Conservation (phyloP, 176 grass and related monocot genomes). For the Puccinellia tenuiflora region DNA sequence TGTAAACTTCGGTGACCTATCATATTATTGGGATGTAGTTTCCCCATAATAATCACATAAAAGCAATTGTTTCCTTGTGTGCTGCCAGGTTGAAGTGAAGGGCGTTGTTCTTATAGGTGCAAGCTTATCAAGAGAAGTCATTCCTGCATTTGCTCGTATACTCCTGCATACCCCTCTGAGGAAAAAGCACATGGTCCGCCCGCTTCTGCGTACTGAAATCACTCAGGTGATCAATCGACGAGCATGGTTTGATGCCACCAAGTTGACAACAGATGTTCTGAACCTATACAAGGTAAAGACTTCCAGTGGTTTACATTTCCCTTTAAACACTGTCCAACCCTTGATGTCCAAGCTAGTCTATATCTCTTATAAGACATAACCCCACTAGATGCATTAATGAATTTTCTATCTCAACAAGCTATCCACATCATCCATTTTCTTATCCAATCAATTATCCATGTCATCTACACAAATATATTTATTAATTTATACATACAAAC, state of each 20-base stretch:
- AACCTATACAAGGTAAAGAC: conserved; percentile 80
- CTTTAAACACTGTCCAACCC: background rate
- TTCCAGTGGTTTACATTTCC: background rate
- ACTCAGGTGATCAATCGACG: conserved; percentile 91
- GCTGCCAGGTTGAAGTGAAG: conserved; percentile 72
- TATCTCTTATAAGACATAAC: too few relatives aligned
- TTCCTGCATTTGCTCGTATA: conserved; percentile 94
- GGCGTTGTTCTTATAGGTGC: conserved; percentile 87
- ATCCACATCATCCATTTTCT: too few relatives aligned
- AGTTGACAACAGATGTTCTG: conserved; percentile 78
- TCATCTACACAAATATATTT: too few relatives aligned
- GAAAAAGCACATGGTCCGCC: conserved; percentile 94
- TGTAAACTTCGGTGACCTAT: background rate
- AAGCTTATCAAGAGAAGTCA: conserved; percentile 91
- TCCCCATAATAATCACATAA: background rate
- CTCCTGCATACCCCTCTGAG: conserved; percentile 85
- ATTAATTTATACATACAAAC: too few relatives aligned
- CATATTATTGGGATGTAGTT: background rate
- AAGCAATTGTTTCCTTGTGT: conserved; percentile 3
- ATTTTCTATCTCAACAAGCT: too few relatives aligned
- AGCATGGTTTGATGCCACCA: conserved; percentile 90
- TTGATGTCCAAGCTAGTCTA: background rate
- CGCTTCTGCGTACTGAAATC: conserved; percentile 91
- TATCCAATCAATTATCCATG: too few relatives aligned
- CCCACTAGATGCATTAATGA: too few relatives aligned